Percentiles rank a stretch among this genome's conserved stretches.
Evolutionary conservation across 2,329 filamentous ascomycete species (phyloP).

Genomic region (Aureobasidium pullulans): DNA sequence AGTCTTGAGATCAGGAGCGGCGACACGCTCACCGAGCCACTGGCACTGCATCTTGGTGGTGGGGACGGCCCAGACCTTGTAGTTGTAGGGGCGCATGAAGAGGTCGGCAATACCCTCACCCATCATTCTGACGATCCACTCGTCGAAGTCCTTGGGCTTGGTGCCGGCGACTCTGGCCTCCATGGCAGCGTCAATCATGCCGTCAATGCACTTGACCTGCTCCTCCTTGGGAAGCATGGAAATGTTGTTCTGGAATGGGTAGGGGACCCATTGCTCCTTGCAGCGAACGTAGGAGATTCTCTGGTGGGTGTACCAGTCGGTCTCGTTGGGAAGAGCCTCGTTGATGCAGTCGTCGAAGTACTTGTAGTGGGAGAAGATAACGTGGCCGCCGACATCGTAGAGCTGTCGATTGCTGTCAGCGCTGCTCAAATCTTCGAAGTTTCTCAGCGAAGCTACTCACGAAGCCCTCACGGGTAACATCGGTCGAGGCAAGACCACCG

Average conservation of each 20-base stretch:
- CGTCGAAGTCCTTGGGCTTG: constrained; percentile 95
- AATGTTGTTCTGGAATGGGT: constrained; percentile 99
- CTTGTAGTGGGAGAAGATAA: constrained; percentile 99
- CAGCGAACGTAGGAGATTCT: constrained; percentile 98
- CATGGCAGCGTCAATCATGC: constrained; percentile 89
- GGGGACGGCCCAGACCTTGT: constrained; percentile 98
- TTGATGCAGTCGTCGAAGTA: constrained; percentile 99
- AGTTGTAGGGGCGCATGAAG: constrained; percentile 99
- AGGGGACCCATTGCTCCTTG: constrained; percentile 94
- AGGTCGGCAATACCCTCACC: constrained; percentile 83
- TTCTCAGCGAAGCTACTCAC: constrained; percentile 57
- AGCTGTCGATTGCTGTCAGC: constrained; percentile 49
- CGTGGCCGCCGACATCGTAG: constrained; percentile 96
- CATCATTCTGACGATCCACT: constrained; percentile 94
- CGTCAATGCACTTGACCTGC: constrained; percentile 88
- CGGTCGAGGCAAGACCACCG: constrained; percentile 91
- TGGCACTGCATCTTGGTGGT: constrained; percentile 99
- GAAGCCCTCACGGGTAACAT: constrained; percentile 92
- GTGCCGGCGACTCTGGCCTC: constrained; percentile 78
- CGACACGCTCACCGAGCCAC: constrained; percentile 98
- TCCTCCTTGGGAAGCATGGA: constrained; percentile 97
- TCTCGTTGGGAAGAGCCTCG: constrained; percentile 86
- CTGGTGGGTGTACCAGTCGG: constrained; percentile 97
- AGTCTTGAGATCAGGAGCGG: constrained; percentile 88
- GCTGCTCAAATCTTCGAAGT: too few species aligned